Percentiles rank a stretch among this genome's conserved stretches.
Conservation (phyloP, 1,139 yeast species). For the Sugiyamaella neomexicana region DNA sequence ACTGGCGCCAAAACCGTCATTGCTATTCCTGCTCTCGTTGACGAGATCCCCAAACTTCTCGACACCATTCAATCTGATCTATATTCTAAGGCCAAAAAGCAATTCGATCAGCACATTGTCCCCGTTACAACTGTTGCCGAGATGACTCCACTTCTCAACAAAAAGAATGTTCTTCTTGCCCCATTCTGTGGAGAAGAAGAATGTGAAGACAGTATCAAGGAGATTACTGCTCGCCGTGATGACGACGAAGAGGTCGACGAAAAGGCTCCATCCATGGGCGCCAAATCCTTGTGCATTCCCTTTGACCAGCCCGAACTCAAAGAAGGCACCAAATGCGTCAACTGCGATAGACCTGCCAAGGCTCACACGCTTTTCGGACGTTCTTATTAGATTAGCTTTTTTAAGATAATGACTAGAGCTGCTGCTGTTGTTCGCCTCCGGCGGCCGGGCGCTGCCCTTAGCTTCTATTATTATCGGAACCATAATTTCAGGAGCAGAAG, state of each 20-base stretch:
- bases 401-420: neutral
- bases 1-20: conserved; percentile 72
- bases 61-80: conserved; percentile 78
- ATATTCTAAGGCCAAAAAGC: conserved; percentile 74
- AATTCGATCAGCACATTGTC: conserved; percentile 80
- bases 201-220: conserved; percentile 97
- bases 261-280: conserved; percentile 98
- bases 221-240: conserved; percentile 78
- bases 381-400: conserved; percentile 56
- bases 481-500: conserved; percentile 15
- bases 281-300: conserved; percentile 96
- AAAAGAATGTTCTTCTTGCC: conserved; percentile 82
- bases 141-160: conserved; percentile 89
- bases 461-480: conserved; percentile 15
- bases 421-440: conserved; percentile 1
- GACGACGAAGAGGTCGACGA: conserved; percentile 89
- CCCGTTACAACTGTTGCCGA: conserved; percentile 83
- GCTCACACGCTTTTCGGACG: conserved; percentile 95
- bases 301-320: conserved; percentile 83
- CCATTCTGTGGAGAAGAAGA: conserved; percentile 97
- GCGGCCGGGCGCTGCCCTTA: conserved; percentile 14
- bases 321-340: conserved; percentile 78
- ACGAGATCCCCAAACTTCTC: conserved; percentile 70
- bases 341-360: conserved; percentile 70
- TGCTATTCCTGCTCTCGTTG: conserved; percentile 56